Percentiles rank a stretch among this genome's conserved stretches.
phyloP scores from a whole-genome alignment of 1,284 basidiomycete species.

The Apiotrichum mycotoxinovorans region DNA sequence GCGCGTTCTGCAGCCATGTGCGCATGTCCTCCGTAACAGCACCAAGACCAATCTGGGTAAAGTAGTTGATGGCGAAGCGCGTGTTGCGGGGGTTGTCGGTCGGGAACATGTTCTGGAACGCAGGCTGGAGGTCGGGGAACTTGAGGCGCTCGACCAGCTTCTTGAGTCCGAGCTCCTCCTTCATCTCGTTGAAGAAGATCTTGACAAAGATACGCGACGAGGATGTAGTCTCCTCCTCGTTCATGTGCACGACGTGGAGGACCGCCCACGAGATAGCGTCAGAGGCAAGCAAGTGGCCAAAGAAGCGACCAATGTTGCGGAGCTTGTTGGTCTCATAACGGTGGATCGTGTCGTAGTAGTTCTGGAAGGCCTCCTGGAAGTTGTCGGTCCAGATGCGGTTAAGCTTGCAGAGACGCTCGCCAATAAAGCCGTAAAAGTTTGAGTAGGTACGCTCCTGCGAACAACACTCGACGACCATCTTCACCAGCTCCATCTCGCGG shows the following conservation, averaged over 20 bases:
- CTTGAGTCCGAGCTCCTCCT: conserved; percentile 87
- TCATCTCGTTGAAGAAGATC: conserved; percentile 91
- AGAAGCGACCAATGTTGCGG: conserved; percentile 94
- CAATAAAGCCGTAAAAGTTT: conserved; percentile 91
- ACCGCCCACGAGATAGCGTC: conserved; percentile 89
- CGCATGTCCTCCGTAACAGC: conserved; percentile 92
- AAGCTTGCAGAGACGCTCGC: conserved; percentile 93
- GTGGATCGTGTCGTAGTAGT: conserved; percentile 95
- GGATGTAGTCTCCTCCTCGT: conserved; percentile 95
- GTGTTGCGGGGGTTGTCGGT: conserved; percentile 95
- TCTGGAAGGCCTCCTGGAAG: conserved; percentile 81
- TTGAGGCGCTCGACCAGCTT: conserved; percentile 77
- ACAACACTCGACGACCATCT: conserved; percentile 99
- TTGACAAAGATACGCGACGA: conserved; percentile 97
- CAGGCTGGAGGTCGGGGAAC: conserved; percentile 72
- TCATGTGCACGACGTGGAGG: conserved; percentile 82
- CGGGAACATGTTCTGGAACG: conserved; percentile 85
- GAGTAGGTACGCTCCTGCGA: conserved; percentile 98
- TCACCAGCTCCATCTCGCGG: conserved; percentile 92
- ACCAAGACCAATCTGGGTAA: conserved; percentile 89
- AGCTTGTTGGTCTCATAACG: conserved; percentile 97
- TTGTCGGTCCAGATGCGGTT: conserved; percentile 89
- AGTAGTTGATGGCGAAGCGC: conserved; percentile 96
- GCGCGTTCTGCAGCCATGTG: conserved; percentile 90
- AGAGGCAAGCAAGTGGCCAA: conserved; percentile 80